Base-by-base conservation (phyloP, 257 asterid genomes). In the Forsythia viridissima region DNA sequence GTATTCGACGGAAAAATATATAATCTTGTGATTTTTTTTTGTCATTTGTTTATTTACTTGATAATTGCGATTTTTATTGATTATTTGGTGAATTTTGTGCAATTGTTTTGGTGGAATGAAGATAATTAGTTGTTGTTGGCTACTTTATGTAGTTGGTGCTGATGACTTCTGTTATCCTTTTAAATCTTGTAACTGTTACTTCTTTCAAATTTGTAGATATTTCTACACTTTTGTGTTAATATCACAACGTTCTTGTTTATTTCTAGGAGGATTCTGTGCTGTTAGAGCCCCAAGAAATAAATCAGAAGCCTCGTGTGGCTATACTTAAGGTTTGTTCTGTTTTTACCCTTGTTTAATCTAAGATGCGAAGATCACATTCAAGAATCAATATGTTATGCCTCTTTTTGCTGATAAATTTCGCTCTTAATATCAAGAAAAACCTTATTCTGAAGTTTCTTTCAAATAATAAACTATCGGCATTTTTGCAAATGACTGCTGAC, bases 401-500 rank as follows among this genome's bases (percentile, higher is more conserved):
- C 52, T 12, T 40, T 40, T 40, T 40, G 5, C 9, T 6, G 52
- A 46, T 46, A 46, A 46, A 46, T 46, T 46, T 40, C 52, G 2
- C 52, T 46, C 12, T 46, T 46, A 46, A 10, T 46, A 42, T 37
- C 66, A 73, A 24, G 61, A 40, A 52, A 55, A 18, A 30, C 4
- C 1, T 55, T 38, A 48, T 65, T 15, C 48, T 46, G 77, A 52
- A 80, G 39, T 8, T 67, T 69, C 36, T 55, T 55, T 40, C 43
- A 46, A 24, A n/a, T 37, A 65, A 74, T 4, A 43, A 48, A 8
- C 76, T 36, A 69, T 36, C 36, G 13, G 59, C 67, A 80, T 65
- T 55, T 37, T 34, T 63, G 34, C 43, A 16, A 69, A 61, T 40
- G 38, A 72, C 70, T 80, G 39, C 71, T 77, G 48, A 80, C 71